These are phyloP conservation scores for Macrophomina pseudophaseolina DNA, from an alignment of 2,329 filamentous ascomycete species.

Conservation along the genomic window DNA sequence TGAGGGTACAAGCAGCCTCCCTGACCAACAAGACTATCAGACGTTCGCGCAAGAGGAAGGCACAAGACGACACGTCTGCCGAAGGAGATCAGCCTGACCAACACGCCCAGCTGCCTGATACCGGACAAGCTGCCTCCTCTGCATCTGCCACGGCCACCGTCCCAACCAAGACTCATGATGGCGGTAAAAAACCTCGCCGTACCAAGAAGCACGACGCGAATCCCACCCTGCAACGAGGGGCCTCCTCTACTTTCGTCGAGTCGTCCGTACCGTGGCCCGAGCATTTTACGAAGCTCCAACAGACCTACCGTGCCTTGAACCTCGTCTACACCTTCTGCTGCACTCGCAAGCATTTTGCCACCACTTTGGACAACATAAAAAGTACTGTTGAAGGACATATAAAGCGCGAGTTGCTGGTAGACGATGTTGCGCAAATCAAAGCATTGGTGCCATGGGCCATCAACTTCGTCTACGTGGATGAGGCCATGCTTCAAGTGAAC, in stretches of 20 bases:
- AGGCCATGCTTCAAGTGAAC: conserved; percentile 80
- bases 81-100: conserved; percentile 30
- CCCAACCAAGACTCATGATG: conserved; percentile 63
- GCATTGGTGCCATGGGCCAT: conserved; percentile 78
- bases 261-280: conserved; percentile 72
- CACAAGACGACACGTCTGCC: conserved; percentile 29
- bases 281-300: conserved; percentile 72
- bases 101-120: conserved; percentile 26
- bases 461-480: conserved; percentile 85
- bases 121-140: conserved; percentile 6
- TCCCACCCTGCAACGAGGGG: conserved; percentile 48
- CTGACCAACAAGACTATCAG: conserved; percentile 52
- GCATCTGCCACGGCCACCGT: conserved; percentile 44
- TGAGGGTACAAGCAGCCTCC: conserved; percentile 49
- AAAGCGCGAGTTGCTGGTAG: conserved; percentile 69
- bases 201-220: conserved; percentile 46
- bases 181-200: conserved; percentile 58
- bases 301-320: conserved; percentile 84
- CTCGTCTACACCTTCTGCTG: conserved; percentile 94
- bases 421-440: conserved; percentile 83
- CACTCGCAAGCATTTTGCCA: conserved; percentile 88
- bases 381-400: conserved; percentile 83
- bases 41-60: conserved; percentile 51
- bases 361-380: conserved; percentile 88
- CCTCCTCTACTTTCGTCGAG: conserved; percentile 58